phyloP scores from a whole-genome alignment of 2,329 filamentous ascomycete species.

The Aspergillus pseudonomiae region DNA sequence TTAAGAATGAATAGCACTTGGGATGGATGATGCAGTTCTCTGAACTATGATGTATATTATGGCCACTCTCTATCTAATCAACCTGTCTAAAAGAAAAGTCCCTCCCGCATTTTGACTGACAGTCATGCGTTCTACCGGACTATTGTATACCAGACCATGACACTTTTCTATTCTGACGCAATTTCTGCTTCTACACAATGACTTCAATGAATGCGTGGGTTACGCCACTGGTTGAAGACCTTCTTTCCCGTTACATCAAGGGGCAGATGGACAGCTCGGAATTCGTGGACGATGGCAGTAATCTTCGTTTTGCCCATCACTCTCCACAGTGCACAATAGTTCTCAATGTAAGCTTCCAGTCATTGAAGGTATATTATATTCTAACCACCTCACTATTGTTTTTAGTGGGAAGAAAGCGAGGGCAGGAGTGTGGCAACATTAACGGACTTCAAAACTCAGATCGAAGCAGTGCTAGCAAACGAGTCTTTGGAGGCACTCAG shows the following conservation, averaged over 20 bases:
- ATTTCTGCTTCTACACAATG: constrained; percentile 27
- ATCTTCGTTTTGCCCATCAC: constrained; percentile 32
- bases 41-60: constrained; percentile 5
- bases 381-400: constrained; percentile 3
- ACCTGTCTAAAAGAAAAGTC: not conserved
- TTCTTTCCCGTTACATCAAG: constrained; percentile 24
- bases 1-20: not conserved
- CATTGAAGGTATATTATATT: constrained; percentile 1
- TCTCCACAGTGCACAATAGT: constrained; percentile 28
- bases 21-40: not conserved
- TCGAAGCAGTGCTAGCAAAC: constrained; percentile 35
- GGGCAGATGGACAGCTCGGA: constrained; percentile 16
- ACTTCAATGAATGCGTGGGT: constrained; percentile 28
- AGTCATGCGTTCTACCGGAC: not conserved
- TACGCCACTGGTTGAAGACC: constrained; percentile 26
- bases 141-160: constrained; percentile 2
- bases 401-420: constrained; percentile 31
- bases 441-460: constrained; percentile 39
- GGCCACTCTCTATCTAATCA: constrained; percentile 1
- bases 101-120: not conserved
- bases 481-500: constrained; percentile 30
- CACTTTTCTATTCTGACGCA: constrained; percentile 3
- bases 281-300: constrained; percentile 38
- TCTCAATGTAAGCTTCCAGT: constrained; percentile 29
- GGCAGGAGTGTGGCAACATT: constrained; percentile 28